Evolutionary conservation across 768 basidiomycete genomes (phyloP).

Genomic region (Strobilomyces confusus): DNA sequence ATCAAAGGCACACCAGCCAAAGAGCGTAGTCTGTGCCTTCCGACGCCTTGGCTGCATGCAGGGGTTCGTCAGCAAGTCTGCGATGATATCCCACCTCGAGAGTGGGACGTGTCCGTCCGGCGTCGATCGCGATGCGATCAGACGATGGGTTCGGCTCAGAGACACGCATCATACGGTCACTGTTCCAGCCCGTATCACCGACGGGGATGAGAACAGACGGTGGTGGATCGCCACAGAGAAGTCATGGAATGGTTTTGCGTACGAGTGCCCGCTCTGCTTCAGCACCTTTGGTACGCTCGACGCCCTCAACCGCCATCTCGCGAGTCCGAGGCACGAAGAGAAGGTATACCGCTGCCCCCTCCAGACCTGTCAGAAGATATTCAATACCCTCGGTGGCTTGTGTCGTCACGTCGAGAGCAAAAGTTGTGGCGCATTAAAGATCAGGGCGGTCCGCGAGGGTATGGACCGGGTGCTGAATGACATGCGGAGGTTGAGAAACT

Average conservation of each 20-base stretch:
- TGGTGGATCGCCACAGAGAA: conserved; percentile 32
- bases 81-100: conserved; percentile 62
- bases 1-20: conserved; percentile 46
- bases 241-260: conserved; percentile 42
- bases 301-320: conserved; percentile 58
- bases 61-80: conserved; percentile 49
- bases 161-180: conserved; percentile 53
- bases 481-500: conserved; percentile 13
- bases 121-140: conserved; percentile 35
- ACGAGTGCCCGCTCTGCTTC: conserved; percentile 66
- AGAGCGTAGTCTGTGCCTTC: conserved; percentile 35
- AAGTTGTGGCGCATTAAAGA: conserved; percentile 50
- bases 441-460: conserved; percentile 21
- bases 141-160: conserved; percentile 34
- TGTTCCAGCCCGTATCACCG: conserved; percentile 48
- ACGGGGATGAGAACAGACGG: conserved; percentile 5
- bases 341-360: conserved; percentile 55
- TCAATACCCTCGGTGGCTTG: conserved; percentile 52
- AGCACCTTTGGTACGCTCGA: conserved; percentile 35
- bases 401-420: conserved; percentile 66
- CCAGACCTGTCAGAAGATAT: conserved; percentile 38
- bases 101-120: conserved; percentile 53
- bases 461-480: conserved; percentile 35
- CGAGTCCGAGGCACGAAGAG: conserved; percentile 56
- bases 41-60: conserved; percentile 36